Evolutionary conservation across 1,284 basidiomycete genomes (phyloP), one percentile per base, ranked within the genome.

Genomic region (Peniophora sp.): DNA sequence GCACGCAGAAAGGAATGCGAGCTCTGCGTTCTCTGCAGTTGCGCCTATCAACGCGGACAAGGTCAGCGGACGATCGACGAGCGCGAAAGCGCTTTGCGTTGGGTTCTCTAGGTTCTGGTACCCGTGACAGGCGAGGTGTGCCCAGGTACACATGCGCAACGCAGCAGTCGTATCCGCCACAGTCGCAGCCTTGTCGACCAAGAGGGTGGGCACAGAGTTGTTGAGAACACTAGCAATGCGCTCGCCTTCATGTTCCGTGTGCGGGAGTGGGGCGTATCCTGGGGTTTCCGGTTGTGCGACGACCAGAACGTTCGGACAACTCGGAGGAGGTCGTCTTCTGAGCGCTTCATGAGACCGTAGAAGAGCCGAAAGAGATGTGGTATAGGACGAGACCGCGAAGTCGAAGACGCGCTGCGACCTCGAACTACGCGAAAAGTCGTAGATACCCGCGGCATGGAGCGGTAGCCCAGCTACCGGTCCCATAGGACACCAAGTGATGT

Each of bases 1-100:
- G 20, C 49, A 41, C 16, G 39, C 39, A 22, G 39, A 41, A 16
- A 41, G 39, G 20, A 41, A 41, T 9, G 49, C 63, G 64, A 11
- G 61, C 61, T 11, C 39, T n/a, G 16, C 20, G 16, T 41, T 41
- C n/a, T 41, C 39, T n/a, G 20, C 16, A 22, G n/a, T 9, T 9
- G 20, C 9, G n/a, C 20, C n/a, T 16, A 41, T 41, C n/a, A 41
- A 1, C 20, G 39, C 39, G 39, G n/a, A 6, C n/a, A 41, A 22
- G 8, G 16, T 22, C 39, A 41, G n/a, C 16, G 6, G n/a, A 16
- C 39, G 9, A 16, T 41, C 39, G 16, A 10, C 6, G 9, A 41
- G 39, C 39, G n/a, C 20, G 39, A 41, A 41, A 8, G 39, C 39
- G 16, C 39, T 41, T 16, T 41, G 39, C 39, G 39, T 41, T n/a